Evolutionary conservation across 805 yeast species (phyloP).

Genomic region (Myxozyma melibiosi): DNA sequence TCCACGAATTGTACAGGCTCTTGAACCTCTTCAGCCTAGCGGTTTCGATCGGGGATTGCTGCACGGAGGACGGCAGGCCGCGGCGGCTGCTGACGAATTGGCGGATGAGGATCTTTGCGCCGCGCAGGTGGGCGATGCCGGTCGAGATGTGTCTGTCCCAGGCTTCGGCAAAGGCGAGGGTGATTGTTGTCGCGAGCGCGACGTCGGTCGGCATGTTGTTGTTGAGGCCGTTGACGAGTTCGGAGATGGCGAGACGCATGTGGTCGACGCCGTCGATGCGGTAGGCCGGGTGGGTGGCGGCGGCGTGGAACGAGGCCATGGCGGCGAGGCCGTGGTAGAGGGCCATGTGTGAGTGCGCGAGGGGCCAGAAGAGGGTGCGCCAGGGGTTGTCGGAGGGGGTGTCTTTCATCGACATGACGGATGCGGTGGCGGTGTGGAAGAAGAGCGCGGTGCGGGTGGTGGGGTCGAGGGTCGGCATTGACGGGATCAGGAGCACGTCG

Average conservation of each 20-base stretch:
- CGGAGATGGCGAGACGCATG: slow-evolving; percentile 63
- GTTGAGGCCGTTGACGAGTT: slow-evolving; percentile 59
- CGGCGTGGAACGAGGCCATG: slow-evolving; percentile 65
- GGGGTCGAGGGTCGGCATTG: slow-evolving; percentile 28
- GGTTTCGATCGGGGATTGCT: slow-evolving; percentile 16
- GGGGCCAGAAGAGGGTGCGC: slow-evolving; percentile 59
- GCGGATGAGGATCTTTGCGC: slow-evolving; percentile 61
- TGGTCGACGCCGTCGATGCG: slow-evolving; percentile 56
- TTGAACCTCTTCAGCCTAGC: slow-evolving; percentile 43
- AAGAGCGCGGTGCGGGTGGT: slow-evolving; percentile 39
- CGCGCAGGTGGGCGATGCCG: slow-evolving; percentile 68
- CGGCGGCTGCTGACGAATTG: slow-evolving; percentile 28
- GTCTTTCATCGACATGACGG: slow-evolving; percentile 63
- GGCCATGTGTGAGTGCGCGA: slow-evolving; percentile 58
- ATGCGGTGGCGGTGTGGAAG: slow-evolving; percentile 52
- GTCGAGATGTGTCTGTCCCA: slow-evolving; percentile 71
- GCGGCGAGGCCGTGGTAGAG: slow-evolving; percentile 65
- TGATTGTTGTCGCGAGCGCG: slow-evolving; percentile 65
- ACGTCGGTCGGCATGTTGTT: slow-evolving; percentile 56
- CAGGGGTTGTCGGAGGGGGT: slow-evolving; percentile 73
- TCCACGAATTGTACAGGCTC: slow-evolving; percentile 64
- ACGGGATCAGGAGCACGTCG: slow-evolving; percentile 21
- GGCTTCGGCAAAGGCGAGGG: slow-evolving; percentile 64
- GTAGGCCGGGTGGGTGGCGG: slow-evolving; percentile 46
- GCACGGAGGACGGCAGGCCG: slow-evolving; percentile 8